Evolutionary conservation across 495 filamentous ascomycete genomes (phyloP), one percentile per base, ranked within the genome.

Genomic region (Lindgomyces ingoldianus): DNA sequence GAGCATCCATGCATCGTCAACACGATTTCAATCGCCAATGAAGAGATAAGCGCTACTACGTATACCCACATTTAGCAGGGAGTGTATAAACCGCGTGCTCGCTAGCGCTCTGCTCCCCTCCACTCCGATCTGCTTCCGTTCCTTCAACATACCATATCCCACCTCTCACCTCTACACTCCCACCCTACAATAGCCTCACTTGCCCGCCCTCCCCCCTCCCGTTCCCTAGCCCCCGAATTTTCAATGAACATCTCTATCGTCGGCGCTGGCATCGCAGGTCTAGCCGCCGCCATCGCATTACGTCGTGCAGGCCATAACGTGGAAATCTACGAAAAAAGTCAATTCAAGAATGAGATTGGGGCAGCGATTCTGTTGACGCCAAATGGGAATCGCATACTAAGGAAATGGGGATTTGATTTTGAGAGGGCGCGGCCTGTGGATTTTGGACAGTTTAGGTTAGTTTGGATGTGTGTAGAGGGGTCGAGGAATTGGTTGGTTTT

Each of bases 281-380:
- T 74, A 3, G 60, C 55, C n/a, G 71, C 71, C 14, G 57, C 65
- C 9, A 71, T 73, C 47, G 68, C 71, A 0, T 57, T 74, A 9
- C 57, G 53, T 14, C 68, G 66, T 39, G 69, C 71, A 19, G 70
- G 72, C 25, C 64, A 67, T 29, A 1, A 27, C 2, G 64, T 67
- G 19, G 27, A 81, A 56, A 78, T 86, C 25, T 74, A 79, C 51
- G 83, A 86, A 62, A 81, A 79, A 22, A 81, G 78, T 0, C 63
- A 21, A 3, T 82, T 85, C 68, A 70, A 78, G n/a, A 81, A 75
- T 39, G 83, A 85, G 64, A 75, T 82, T 6, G 84, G 84, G 1
- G 84, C 83, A 1, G 83, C 81, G 19, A 81, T 85, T 52, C 73
- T 77, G n/a, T 53, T 81, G 4, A 74, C 77, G 0, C 82, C 82